Conservation (phyloP, 208 protist genomes). For the Wallacemonas collosoma region DNA sequence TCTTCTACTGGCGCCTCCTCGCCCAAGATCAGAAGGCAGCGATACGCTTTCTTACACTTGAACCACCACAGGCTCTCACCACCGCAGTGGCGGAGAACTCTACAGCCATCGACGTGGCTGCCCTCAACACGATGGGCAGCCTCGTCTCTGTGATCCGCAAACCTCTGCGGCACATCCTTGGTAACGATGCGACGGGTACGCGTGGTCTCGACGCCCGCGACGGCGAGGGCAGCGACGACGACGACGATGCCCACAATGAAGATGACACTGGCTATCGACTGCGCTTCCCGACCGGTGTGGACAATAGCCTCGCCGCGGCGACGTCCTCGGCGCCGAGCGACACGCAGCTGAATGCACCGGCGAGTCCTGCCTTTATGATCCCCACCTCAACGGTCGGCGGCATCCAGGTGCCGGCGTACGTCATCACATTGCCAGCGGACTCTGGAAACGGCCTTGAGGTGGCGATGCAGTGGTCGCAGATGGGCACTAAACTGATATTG, state of each 20-base stretch:
- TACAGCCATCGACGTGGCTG: neutral
- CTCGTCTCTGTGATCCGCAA: constrained; percentile 38
- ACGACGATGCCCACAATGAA: neutral
- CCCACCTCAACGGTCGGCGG: constrained; percentile 2
- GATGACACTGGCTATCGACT: neutral
- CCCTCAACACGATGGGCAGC: constrained; percentile 27
- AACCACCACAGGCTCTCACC: constrained; percentile 34
- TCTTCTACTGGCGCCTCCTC: constrained; percentile 98
- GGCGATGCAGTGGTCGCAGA: constrained; percentile 62
- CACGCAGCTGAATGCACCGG: neutral
- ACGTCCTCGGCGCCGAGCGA: neutral
- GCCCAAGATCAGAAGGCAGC: constrained; percentile 91
- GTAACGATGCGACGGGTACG: constrained; percentile 19
- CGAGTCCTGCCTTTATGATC: neutral
- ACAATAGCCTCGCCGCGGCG: neutral
- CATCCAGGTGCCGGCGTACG: constrained; percentile 12
- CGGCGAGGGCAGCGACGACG: neutral
- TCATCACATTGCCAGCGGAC: constrained; percentile 32
- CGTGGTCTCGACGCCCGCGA: neutral
- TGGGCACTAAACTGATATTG: constrained; percentile 47
- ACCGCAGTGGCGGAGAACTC: constrained; percentile 13
- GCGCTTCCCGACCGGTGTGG: neutral
- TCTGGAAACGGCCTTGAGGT: constrained; percentile 55
- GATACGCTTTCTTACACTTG: constrained; percentile 74
- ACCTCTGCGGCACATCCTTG: constrained; percentile 35